Evolutionary conservation across 495 filamentous ascomycete species (phyloP).

Genomic region (Peziza echinospora): DNA sequence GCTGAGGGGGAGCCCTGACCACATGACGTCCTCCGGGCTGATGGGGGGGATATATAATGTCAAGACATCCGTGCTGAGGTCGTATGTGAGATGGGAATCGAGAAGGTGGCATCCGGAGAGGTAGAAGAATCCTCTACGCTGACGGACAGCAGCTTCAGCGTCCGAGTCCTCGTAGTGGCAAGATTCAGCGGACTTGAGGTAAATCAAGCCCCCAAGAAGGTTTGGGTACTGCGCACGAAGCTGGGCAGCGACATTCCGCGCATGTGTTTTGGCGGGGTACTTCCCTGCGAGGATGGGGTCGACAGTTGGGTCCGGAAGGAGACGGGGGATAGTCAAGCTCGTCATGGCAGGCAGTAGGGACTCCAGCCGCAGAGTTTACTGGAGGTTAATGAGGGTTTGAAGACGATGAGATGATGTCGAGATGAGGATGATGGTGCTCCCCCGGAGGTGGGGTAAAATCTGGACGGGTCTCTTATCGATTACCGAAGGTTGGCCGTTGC

Average conservation of each 20-base stretch:
- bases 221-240: slow-evolving; percentile 39
- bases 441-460: not conserved
- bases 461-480: not conserved
- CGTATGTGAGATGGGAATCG: slow-evolving; percentile 66
- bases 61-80: slow-evolving; percentile 43
- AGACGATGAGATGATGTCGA: not conserved
- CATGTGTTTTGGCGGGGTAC: slow-evolving; percentile 90
- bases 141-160: slow-evolving; percentile 26
- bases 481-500: not conserved
- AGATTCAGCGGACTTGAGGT: slow-evolving; percentile 55
- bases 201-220: slow-evolving; percentile 39
- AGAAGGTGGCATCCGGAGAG: slow-evolving; percentile 67
- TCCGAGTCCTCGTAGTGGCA: not conserved
- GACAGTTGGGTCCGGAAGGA: slow-evolving; percentile 10
- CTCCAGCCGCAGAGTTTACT: not conserved
- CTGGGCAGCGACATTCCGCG: slow-evolving; percentile 54
- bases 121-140: slow-evolving; percentile 89
- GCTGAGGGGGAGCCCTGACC: slow-evolving; percentile 72
- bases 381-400: not conserved
- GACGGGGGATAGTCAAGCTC: not conserved
- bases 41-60: slow-evolving; percentile 87
- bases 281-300: slow-evolving; percentile 40
- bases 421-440: not conserved
- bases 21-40: slow-evolving; percentile 77
- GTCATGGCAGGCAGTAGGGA: not conserved